Evolutionary conservation across 2,329 filamentous ascomycete species (phyloP), one percentile per base, ranked within the genome.

Genomic region (Aphanocladium album): DNA sequence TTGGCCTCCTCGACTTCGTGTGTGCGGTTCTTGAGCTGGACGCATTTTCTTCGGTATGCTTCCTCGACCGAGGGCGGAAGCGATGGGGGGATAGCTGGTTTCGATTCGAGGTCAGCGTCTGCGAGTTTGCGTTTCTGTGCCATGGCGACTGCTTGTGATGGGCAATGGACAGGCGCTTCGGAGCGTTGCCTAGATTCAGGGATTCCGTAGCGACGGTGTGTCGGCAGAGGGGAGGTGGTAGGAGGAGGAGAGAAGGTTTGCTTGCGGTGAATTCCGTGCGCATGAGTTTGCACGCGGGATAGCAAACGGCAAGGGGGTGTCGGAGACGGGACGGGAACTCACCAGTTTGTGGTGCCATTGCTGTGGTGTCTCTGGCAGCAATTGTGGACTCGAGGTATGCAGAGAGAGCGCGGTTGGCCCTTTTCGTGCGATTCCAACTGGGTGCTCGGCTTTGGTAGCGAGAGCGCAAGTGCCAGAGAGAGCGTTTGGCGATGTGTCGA

Each of bases 21-120:
- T 65, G 95, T 90, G 63, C 95, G 89, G 68, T 91, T 89, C 77
- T 96, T 96, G 23, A 99, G 84, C 68, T 96, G 90, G 72, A 97
- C 91, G 75, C 93, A 98, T 85, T 99, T 98, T 65, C 91, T 86
- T 69, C 95, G 92, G 77, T 98, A 99, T 55, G 93, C 93, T 73
- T 93, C 89, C 76, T 99, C 93, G 64, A 98, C 92, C 17, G 92
- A 96, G 17, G 95, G 93, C 21, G 93, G 91, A 4, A 89, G 80
- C 45, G 84, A 76, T 17, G 85, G 84, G 33, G 84, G 84, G 59
- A 84, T 78, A 63, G 78, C 77, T 73, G 69, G 72, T 69, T 67
- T 64, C 65, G 62, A 62, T 64, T 67, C 61, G 59, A 67, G 64
- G 69, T 78, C 72, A 76, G 73, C 69, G 67, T 73, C 71, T 60